phyloP scores from a whole-genome alignment of 225 moss, liverwort and hornwort species.

The Bryum argenteum region DNA sequence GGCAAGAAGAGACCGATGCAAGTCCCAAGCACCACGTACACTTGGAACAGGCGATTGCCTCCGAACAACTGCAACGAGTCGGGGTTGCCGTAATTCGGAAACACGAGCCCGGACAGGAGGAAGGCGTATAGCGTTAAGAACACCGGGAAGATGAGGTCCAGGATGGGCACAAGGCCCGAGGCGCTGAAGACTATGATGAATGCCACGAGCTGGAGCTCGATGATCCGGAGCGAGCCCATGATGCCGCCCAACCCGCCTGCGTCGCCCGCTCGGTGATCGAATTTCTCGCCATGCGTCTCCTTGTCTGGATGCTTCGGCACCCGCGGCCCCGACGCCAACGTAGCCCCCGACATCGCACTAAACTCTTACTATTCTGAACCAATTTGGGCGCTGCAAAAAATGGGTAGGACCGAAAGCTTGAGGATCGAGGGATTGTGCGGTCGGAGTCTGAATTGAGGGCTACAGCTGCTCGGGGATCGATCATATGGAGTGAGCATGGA shows the following conservation, averaged over 20 bases:
- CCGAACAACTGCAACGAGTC: conserved; percentile 63
- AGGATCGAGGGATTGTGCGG: neutral
- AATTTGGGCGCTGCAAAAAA: neutral
- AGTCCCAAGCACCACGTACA: conserved; percentile 74
- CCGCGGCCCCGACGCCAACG: conserved; percentile 55
- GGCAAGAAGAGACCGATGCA: conserved; percentile 84
- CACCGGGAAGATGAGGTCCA: conserved; percentile 52
- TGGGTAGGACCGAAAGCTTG: neutral
- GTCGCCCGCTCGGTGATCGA: conserved; percentile 38
- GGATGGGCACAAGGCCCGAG: conserved; percentile 48
- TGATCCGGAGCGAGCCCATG: conserved; percentile 61
- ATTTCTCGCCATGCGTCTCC: conserved; percentile 44
- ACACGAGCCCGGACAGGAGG: conserved; percentile 45
- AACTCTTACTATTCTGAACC: neutral
- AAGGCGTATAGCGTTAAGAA: conserved; percentile 54
- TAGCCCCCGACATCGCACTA: conserved; percentile 58
- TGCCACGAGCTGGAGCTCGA: conserved; percentile 61
- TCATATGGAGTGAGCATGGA: neutral
- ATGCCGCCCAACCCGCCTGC: conserved; percentile 47
- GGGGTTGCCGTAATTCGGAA: conserved; percentile 49
- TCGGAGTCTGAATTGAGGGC: neutral
- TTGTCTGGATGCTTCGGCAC: conserved; percentile 32
- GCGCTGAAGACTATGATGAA: conserved; percentile 70
- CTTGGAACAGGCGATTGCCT: conserved; percentile 77
- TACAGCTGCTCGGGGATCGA: rapidly evolving